Percentiles rank a stretch among this genome's conserved stretches.
Conservation (phyloP, 1,284 basidiomycete species). For the Rugosomyces carneus region DNA sequence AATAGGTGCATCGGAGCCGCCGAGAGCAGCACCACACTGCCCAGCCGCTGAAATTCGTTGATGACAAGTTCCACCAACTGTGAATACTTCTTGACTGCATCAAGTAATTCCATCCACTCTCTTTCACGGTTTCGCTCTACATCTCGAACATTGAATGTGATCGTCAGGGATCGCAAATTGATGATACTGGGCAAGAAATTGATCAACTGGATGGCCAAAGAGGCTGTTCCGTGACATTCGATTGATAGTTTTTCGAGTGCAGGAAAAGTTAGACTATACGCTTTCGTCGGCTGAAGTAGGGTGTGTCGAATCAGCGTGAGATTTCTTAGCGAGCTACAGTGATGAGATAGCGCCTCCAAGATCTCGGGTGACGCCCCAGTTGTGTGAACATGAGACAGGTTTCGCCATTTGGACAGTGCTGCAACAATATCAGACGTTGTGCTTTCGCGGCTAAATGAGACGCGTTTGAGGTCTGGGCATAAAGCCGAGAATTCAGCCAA, state of each 20-base stretch:
- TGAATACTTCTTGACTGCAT: background rate
- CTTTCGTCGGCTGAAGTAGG: background rate
- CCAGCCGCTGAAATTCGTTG: too few species aligned
- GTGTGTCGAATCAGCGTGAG: background rate
- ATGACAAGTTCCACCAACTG: background rate
- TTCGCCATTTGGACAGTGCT: background rate
- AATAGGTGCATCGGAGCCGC: background rate
- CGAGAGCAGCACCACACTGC: background rate
- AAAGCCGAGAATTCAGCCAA: background rate
- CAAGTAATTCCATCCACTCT: background rate
- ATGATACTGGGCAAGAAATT: background rate
- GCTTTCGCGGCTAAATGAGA: background rate
- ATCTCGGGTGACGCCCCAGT: background rate
- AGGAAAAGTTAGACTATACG: background rate
- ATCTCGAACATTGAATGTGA: background rate
- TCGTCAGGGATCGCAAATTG: background rate
- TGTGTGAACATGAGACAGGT: background rate
- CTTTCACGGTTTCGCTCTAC: background rate
- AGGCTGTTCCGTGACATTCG: background rate
- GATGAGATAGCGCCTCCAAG: background rate
- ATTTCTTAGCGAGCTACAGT: background rate
- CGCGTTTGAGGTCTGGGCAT: background rate
- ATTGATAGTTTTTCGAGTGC: background rate
- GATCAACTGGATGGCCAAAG: background rate
- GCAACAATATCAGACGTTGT: background rate